phyloP scores from a whole-genome alignment of 1,139 yeast species.

The Pichia sp. region DNA sequence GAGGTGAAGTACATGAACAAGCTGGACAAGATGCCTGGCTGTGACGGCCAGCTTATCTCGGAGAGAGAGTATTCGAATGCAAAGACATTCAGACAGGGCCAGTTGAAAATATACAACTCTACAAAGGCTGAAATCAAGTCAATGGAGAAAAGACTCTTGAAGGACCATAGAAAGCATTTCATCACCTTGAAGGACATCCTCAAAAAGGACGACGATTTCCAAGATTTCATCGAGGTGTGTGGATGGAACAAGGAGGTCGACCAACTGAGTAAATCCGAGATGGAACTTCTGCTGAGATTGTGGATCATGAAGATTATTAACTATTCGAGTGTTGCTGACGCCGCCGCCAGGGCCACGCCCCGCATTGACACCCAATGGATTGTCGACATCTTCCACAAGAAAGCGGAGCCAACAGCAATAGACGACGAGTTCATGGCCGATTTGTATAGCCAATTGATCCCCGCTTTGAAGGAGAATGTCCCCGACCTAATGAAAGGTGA shows the following conservation, averaged over 20 bases:
- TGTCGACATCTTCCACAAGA: conserved; percentile 38
- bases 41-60: conserved; percentile 6
- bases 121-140: conserved; percentile 45
- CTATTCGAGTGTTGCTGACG: conserved; percentile 32
- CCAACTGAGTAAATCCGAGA: conserved; percentile 45
- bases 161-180: conserved; percentile 37
- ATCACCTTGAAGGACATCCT: conserved; percentile 46
- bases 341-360: not conserved
- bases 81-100: conserved; percentile 40
- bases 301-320: conserved; percentile 58
- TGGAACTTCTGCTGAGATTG: conserved; percentile 44
- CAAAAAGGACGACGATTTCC: conserved; percentile 36
- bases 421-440: conserved; percentile 44
- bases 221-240: conserved; percentile 43
- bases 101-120: conserved; percentile 41
- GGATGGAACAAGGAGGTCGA: conserved; percentile 49
- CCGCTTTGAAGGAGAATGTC: conserved; percentile 42
- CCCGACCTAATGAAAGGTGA: conserved; percentile 49
- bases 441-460: conserved; percentile 49
- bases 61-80: conserved; percentile 29
- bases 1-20: conserved; percentile 44
- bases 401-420: conserved; percentile 30
- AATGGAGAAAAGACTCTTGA: conserved; percentile 50
- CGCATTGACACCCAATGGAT: conserved; percentile 45
- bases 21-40: conserved; percentile 18